Percentiles rank a stretch among this genome's conserved stretches.
Evolutionary conservation across 164 flowering plant genomes (phyloP).

Genomic region (Vitis rotundifolia): DNA sequence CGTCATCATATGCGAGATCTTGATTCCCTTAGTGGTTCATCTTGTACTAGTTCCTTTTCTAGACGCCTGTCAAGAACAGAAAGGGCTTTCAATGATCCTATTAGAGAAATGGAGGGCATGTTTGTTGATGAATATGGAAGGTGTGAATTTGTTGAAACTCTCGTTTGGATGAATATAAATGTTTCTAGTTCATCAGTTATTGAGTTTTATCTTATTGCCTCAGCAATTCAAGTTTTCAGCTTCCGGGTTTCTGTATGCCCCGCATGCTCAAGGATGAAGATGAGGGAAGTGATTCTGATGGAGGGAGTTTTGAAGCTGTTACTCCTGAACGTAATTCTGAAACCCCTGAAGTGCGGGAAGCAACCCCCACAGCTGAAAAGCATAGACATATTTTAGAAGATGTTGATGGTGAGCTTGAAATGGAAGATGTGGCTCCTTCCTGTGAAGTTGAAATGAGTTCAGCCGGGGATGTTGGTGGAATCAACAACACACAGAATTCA

Average conservation of each 20-base stretch:
- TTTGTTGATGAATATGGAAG: constrained; percentile 98
- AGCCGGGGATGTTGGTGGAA: constrained; percentile 18
- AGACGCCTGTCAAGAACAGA: constrained; percentile 74
- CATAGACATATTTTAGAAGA: constrained; percentile 85
- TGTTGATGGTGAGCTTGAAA: constrained; percentile 99
- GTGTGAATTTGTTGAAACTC: constrained; percentile 30
- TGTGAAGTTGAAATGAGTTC: constrained; percentile 50
- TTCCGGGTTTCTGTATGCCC: constrained; percentile 85
- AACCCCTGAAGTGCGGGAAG: constrained; percentile 35
- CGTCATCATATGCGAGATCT: constrained; percentile 81
- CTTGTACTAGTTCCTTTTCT: constrained; percentile 47
- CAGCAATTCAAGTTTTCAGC: constrained; percentile 95
- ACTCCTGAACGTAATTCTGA: constrained; percentile 73
- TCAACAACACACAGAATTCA: constrained; percentile 18
- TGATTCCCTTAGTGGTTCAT: constrained; percentile 46
- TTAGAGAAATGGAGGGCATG: constrained; percentile 97
- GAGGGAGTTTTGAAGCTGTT: constrained; percentile 81
- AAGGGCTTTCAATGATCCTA: constrained; percentile 86
- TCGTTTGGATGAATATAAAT: neutral
- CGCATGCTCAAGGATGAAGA: constrained; percentile 75
- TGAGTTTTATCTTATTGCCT: constrained; percentile 17
- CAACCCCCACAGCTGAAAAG: constrained; percentile 38
- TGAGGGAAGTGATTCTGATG: constrained; percentile 80
- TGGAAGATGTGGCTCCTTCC: constrained; percentile 93
- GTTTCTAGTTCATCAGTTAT: neutral